phyloP scores from a whole-genome alignment of 257 asterid species.

The Solanum chaucha region DNA sequence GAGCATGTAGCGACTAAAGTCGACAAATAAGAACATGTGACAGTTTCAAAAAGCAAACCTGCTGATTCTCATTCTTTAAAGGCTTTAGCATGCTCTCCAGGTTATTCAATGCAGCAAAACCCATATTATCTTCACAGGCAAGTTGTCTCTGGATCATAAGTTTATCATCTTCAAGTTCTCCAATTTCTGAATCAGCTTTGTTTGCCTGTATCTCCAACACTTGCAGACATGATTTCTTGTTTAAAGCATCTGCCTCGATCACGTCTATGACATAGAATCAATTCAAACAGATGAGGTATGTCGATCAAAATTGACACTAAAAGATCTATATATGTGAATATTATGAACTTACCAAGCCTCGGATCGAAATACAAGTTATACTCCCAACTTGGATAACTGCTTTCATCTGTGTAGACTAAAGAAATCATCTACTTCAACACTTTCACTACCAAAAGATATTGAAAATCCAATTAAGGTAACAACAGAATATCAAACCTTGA shows the following conservation, averaged over 20 bases:
- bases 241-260: conserved; percentile 2
- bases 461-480: background rate
- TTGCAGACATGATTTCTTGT: background rate
- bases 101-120: background rate
- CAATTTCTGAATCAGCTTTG: conserved; percentile 2
- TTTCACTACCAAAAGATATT: background rate
- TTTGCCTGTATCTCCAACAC: background rate
- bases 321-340: background rate
- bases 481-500: background rate
- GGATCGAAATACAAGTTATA: background rate
- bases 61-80: background rate
- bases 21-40: background rate
- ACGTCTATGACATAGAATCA: background rate
- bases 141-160: background rate
- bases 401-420: background rate
- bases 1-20: background rate
- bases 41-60: background rate
- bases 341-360: background rate
- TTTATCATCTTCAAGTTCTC: background rate
- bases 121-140: background rate
- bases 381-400: background rate
- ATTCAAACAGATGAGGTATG: background rate
- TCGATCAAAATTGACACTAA: background rate
- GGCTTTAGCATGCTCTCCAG: background rate
- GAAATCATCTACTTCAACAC: background rate